These are phyloP conservation scores for Oidium heveae DNA, from an alignment of 2,329 filamentous ascomycete species.

Conservation along the genomic window DNA sequence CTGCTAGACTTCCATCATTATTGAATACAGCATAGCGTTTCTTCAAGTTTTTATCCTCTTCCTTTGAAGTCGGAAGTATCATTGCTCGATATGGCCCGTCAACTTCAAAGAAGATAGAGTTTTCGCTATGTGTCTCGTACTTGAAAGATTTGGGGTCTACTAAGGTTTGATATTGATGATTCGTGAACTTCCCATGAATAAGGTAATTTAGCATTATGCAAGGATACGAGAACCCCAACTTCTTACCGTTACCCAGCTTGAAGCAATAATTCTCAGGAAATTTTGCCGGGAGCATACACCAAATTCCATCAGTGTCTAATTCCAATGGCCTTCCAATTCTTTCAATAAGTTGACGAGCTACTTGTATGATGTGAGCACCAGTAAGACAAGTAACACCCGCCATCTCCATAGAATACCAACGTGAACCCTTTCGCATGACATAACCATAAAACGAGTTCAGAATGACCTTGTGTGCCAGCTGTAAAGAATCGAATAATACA, in stretches of 20 bases:
- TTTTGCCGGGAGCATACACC: constrained; percentile 91
- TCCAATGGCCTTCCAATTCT: constrained; percentile 79
- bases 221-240: constrained; percentile 85
- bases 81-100: constrained; percentile 95
- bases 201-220: constrained; percentile 98
- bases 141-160: constrained; percentile 55
- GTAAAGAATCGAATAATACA: constrained; percentile 78
- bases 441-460: constrained; percentile 98
- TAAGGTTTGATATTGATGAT: constrained; percentile 88
- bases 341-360: constrained; percentile 83
- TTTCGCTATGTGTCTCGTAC: constrained; percentile 94
- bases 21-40: constrained; percentile 99
- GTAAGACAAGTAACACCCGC: constrained; percentile 94
- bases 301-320: constrained; percentile 94
- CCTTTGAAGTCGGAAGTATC: constrained; percentile 90
- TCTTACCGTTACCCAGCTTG: constrained; percentile 87
- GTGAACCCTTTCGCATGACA: constrained; percentile 94
- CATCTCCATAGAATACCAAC: constrained; percentile 99
- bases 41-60: constrained; percentile 98
- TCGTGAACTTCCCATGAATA: constrained; percentile 84
- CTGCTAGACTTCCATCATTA: constrained; percentile 80
- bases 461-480: constrained; percentile 96
- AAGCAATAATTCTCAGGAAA: constrained; percentile 95
- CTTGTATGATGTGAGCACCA: constrained; percentile 86
- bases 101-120: constrained; percentile 98